A percentile compares a stretch with the other conserved stretches of the same genome.
Evolutionary conservation across 306 rosid genomes (phyloP).

Genomic region (Quercus engelmannii): DNA sequence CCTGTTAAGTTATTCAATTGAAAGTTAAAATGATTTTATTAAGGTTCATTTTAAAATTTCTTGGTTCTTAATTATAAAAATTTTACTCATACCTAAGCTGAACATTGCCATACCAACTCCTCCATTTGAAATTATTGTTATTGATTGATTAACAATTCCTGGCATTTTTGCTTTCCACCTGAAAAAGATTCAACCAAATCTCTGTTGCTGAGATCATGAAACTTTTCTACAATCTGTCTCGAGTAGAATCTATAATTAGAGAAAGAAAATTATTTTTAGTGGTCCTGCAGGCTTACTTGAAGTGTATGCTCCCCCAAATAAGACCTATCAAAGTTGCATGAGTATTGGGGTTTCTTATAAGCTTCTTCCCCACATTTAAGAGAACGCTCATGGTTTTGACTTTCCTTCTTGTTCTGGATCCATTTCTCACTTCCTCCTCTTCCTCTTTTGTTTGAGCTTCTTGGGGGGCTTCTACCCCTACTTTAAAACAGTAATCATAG

Average conservation of each 20-base stretch:
- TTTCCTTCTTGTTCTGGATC: conserved; percentile 28
- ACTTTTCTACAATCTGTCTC: background rate
- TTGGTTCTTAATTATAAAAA: background rate
- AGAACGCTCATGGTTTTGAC: conserved; percentile 52
- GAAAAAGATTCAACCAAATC: conserved; percentile 23
- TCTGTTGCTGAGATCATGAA: background rate
- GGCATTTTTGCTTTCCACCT: conserved; percentile 87
- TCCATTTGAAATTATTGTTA: conserved; percentile 61
- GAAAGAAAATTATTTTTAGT: background rate
- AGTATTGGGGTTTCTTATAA: conserved; percentile 76
- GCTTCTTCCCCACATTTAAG: conserved; percentile 69
- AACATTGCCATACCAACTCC: conserved; percentile 98
- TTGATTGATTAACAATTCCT: conserved; percentile 56
- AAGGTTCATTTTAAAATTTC: background rate
- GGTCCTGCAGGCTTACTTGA: conserved; percentile 43
- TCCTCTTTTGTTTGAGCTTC: conserved; percentile 69
- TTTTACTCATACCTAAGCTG: conserved; percentile 77
- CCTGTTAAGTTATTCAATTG: conserved; percentile 31
- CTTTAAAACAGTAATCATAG: conserved; percentile 35
- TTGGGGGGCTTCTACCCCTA: conserved; percentile 45
- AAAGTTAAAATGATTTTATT: background rate
- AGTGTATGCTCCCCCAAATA: conserved; percentile 77
- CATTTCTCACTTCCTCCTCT: conserved; percentile 33
- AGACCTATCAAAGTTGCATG: conserved; percentile 83
- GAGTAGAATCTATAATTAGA: background rate